phyloP scores from a whole-genome alignment of 306 rosid genomes.

The Mucuna pruriens region DNA sequence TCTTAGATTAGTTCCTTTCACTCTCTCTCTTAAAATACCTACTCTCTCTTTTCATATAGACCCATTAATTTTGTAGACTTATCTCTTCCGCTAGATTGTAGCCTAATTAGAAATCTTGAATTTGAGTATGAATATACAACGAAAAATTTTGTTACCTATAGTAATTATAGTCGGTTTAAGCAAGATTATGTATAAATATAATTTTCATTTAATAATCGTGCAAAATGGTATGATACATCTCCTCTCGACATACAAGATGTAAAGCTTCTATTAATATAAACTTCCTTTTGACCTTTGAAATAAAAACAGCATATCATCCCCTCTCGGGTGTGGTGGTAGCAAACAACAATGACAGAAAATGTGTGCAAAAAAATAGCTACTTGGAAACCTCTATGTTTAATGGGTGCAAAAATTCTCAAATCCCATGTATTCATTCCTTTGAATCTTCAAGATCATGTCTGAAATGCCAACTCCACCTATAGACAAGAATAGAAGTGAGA shows the following conservation, averaged over 20 bases:
- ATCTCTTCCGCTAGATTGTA: too few species aligned
- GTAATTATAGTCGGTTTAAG: too few species aligned
- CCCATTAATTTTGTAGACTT: too few species aligned
- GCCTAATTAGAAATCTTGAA: too few species aligned
- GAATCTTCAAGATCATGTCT: slow-evolving; percentile 52
- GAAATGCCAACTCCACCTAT: slow-evolving; percentile 84
- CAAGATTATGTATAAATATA: too few species aligned
- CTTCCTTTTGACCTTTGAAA: not conserved
- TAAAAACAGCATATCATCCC: not conserved
- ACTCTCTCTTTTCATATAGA: too few species aligned
- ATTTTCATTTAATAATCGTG: not conserved
- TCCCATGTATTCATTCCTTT: slow-evolving; percentile 69
- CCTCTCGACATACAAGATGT: not conserved
- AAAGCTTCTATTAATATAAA: not conserved
- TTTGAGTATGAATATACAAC: too few species aligned
- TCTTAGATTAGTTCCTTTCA: too few species aligned
- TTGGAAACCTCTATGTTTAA: not conserved
- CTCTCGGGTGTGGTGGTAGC: not conserved
- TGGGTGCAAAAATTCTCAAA: slow-evolving; percentile 68
- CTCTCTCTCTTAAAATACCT: too few species aligned
- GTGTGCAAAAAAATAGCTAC: not conserved
- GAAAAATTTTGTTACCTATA: too few species aligned
- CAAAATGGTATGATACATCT: not conserved
- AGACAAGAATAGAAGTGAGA: not conserved
- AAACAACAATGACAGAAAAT: not conserved